Percentiles rank a stretch among this genome's conserved stretches.
These are phyloP conservation scores for Globisporangium abappressorium DNA, from an alignment of 352 stramenopile genomes.

Conservation along the genomic window DNA sequence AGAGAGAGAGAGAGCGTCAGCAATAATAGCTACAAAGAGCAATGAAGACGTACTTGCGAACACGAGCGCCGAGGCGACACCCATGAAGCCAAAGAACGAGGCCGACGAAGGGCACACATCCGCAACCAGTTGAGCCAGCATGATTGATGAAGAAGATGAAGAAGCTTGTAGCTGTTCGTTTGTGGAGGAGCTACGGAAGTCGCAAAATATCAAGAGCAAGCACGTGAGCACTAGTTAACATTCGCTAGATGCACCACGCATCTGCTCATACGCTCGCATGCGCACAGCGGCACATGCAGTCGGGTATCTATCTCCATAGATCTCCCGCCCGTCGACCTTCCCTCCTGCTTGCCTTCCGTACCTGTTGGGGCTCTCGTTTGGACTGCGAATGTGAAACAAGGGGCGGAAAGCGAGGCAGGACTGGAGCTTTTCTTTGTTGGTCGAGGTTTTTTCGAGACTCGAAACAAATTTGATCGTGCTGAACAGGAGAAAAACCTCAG, in stretches of 20 bases:
- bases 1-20: neutral
- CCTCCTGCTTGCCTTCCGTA: neutral
- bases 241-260: neutral
- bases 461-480: neutral
- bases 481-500: neutral
- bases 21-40: constrained; percentile 1
- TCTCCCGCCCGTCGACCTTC: neutral
- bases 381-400: neutral
- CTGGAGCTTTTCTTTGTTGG: constrained; percentile 4
- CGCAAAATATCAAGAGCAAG: neutral
- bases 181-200: neutral
- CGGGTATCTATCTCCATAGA: neutral
- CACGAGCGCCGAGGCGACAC: constrained; percentile 93
- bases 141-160: constrained; percentile 8
- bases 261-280: neutral
- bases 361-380: neutral
- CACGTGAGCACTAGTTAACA: neutral
- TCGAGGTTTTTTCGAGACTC: neutral
- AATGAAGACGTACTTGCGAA: constrained; percentile 82
- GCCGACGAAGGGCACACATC: constrained; percentile 97
- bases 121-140: constrained; percentile 65
- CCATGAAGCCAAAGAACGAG: constrained; percentile 99
- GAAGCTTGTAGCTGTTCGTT: neutral
- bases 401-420: neutral
- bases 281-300: neutral